A percentile compares a stretch with the other conserved stretches of the same genome.
phyloP scores from a whole-genome alignment of 2,329 filamentous ascomycete genomes.

The Epichloe gansuensis region DNA sequence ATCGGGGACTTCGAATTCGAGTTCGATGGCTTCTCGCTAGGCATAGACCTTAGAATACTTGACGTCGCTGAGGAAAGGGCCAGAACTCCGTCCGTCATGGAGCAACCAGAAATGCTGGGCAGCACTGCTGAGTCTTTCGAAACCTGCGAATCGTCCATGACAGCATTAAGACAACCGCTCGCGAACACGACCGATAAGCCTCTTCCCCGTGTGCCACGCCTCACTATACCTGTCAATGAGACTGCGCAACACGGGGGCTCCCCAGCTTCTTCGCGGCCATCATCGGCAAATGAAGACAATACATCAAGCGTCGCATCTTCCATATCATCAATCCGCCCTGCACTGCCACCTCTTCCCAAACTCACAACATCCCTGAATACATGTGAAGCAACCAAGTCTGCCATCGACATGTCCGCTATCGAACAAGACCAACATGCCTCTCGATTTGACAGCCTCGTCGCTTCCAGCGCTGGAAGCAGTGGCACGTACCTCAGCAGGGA shows the following conservation, averaged over 20 bases:
- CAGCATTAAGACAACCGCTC: conserved; percentile 21
- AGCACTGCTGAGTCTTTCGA: conserved; percentile 27
- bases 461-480: conserved; percentile 64
- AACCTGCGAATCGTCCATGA: conserved; percentile 23
- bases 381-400: conserved; percentile 31
- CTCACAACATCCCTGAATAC: conserved; percentile 38
- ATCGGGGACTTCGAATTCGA: conserved; percentile 89
- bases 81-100: conserved; percentile 19
- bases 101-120: conserved; percentile 25
- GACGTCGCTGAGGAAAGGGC: conserved; percentile 26
- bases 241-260: conserved; percentile 18
- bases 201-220: conserved; percentile 50
- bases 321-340: conserved; percentile 33
- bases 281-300: conserved; percentile 29
- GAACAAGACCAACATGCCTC: conserved; percentile 41
- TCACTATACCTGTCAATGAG: conserved; percentile 28
- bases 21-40: conserved; percentile 43
- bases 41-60: conserved; percentile 41
- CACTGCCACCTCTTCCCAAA: conserved; percentile 43
- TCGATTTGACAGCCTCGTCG: conserved; percentile 56
- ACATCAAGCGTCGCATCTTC: conserved; percentile 32
- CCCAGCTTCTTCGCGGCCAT: conserved; percentile 27
- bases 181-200: conserved; percentile 49
- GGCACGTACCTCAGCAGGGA: conserved; percentile 70
- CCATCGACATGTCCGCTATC: conserved; percentile 29